Base-by-base conservation (phyloP, 1,139 yeast species). In the Eremothecium cymbalariae region DNA sequence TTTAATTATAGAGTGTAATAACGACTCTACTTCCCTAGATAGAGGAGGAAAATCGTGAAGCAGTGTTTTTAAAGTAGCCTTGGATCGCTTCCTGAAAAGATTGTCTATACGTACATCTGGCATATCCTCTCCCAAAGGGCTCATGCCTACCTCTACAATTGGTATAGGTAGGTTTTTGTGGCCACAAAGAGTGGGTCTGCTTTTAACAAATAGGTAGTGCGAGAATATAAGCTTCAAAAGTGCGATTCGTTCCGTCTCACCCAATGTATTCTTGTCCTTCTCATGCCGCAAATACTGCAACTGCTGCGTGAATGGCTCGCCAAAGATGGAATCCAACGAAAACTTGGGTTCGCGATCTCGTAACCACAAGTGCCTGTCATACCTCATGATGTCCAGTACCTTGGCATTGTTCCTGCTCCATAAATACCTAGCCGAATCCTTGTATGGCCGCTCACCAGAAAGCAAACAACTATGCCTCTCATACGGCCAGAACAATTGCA, bases 61-160 rank as follows among this genome's bases (percentile, higher is more conserved):
- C 12, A 47, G 37, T 6, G 40, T 26, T 13, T 31, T 34, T 35
- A 40, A 39, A 12, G 37, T 36, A 13, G 22, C 23, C 5, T 39
- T 39, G 13, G 42, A 41, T 26, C 38, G 46, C n/a, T 40, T 28
- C 23, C 36, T 38, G 36, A 46, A 46, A 19, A 46, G 25, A 27
- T 46, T 46, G 16, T 36, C 36, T 20, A 45, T 41, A 21, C 51
- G 34, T 4, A 34, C 38, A n/a, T 36, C 46, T 3, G 50, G 40
- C 11, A 45, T 40, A 24, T 46, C 47, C n/a, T 39, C 36, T 9
- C 51, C 51, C 25, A 46, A 34, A 5, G 49, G 49, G 14, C 43
- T 42, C 44, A 47, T 29, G 6, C 48, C 48, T 9, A 47, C 42
- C 34, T 45, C 47, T 3, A 47, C 51, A 11, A 47, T 42, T 9